A percentile compares a stretch with the other conserved stretches of the same genome.
phyloP scores from a whole-genome alignment of 2,329 filamentous ascomycete species.

The Pseudogymnoascus sp. region DNA sequence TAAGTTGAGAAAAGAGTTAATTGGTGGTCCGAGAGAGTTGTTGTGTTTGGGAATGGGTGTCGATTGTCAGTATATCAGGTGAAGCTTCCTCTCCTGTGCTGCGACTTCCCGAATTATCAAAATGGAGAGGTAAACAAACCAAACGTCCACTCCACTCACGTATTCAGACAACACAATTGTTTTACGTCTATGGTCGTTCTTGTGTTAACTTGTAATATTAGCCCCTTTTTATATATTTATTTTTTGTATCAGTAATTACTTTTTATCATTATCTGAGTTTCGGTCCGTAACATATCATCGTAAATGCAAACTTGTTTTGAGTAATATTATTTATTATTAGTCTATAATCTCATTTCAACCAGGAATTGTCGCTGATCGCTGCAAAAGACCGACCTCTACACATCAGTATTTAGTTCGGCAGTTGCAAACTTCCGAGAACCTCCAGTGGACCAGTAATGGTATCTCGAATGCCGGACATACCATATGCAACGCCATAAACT shows the following conservation, averaged over 20 bases:
- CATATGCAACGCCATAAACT: slow-evolving; percentile 21
- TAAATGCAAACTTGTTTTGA: background rate
- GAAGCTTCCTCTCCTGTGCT: background rate
- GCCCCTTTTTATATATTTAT: background rate
- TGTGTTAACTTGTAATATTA: background rate
- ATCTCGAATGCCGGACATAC: slow-evolving; percentile 21
- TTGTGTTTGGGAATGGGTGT: background rate
- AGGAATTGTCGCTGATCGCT: background rate
- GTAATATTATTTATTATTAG: background rate
- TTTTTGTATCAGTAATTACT: background rate
- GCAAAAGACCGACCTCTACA: background rate
- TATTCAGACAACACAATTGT: background rate
- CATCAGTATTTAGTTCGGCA: background rate
- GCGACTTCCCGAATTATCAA: background rate
- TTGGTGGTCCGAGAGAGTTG: background rate
- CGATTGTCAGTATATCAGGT: background rate
- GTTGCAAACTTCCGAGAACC: background rate
- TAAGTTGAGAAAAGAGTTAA: background rate
- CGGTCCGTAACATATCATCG: background rate
- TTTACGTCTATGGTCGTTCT: background rate
- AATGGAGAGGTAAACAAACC: background rate
- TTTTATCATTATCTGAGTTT: background rate
- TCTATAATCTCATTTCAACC: background rate
- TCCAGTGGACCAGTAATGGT: background rate
- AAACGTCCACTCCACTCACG: background rate